phyloP scores from a whole-genome alignment of 805 yeast genomes.

The Teunomyces panamensis region DNA sequence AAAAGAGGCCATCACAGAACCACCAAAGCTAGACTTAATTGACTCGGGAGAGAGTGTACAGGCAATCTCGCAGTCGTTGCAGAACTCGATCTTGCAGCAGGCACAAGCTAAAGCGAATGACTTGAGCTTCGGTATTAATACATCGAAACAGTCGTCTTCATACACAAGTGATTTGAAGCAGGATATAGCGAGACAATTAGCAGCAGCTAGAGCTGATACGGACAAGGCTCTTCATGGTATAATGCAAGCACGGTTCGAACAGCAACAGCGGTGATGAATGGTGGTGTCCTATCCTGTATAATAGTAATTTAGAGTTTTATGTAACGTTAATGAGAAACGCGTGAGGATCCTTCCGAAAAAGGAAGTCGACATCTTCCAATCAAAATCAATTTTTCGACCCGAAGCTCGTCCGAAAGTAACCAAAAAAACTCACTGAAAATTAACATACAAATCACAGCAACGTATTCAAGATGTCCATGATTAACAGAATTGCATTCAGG shows the following conservation, averaged over 20 bases:
- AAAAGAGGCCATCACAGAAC: not conserved
- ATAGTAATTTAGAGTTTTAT: not conserved
- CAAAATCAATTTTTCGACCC: slow-evolving; percentile 21
- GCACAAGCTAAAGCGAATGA: slow-evolving; percentile 11
- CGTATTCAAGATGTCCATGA: slow-evolving; percentile 34
- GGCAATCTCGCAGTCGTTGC: slow-evolving; percentile 21
- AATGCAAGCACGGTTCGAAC: slow-evolving; percentile 17
- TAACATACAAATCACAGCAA: slow-evolving; percentile 10
- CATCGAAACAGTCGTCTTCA: slow-evolving; percentile 1
- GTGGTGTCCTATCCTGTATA: not conserved
- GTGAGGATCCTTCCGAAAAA: slow-evolving; percentile 16
- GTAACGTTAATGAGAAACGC: not conserved
- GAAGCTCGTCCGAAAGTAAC: slow-evolving; percentile 20
- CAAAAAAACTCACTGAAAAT: slow-evolving; percentile 10
- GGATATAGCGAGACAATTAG: slow-evolving; percentile 23
- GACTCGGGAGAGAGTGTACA: slow-evolving; percentile 25
- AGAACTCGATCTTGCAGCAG: slow-evolving; percentile 16
- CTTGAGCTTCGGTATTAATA: not conserved
- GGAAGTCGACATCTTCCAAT: slow-evolving; percentile 35
- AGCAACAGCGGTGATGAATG: not conserved
- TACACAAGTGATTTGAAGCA: slow-evolving; percentile 31
- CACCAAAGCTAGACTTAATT: not conserved
- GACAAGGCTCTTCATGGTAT: slow-evolving; percentile 17
- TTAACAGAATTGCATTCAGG: slow-evolving; percentile 44
- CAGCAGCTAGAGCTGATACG: slow-evolving; percentile 26